Base-by-base conservation (phyloP, 345 rosid genomes). In the Pelargonium nanum region DNA sequence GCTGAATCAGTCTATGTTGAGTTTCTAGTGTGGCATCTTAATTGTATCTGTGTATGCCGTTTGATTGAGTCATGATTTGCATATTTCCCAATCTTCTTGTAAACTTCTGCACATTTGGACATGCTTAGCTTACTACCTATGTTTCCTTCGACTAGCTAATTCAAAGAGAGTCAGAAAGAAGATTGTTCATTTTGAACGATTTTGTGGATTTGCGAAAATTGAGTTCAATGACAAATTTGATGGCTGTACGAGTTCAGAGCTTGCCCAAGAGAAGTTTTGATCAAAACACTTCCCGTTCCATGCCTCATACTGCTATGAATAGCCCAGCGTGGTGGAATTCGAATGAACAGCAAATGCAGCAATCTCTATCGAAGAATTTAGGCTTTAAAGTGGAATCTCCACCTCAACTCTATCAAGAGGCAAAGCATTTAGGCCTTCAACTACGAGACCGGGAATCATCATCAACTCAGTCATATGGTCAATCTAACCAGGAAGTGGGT, bases 371-470 rank as follows among this genome's bases (percentile, higher is more conserved):
- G 57, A 76, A 62, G 66, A 67, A 55, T 56, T 26, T 57, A 26
- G 58, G 60, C 65, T 65, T 52, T 58, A 74, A 74, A 62, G 59
- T n/a, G 6, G 66, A 65, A 50, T 60, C 78, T 69, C 58, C 69
- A 28, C 64, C 57, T 24, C 62, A 53, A 67, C 66, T 57, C 20
- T 64, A 32, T 59, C 68, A 51, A 4, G 65, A 74, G 51, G 67
- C 69, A 21, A 72, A 71, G 64, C 65, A 67, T 70, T 62, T 72
- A 64, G 75, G 77, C 15, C 67, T 76, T 64, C 69, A 72, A 65
- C 59, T 69, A 24, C 62, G 51, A 17, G 84, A 76, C 58, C 81
- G 56, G 40, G 77, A 76, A 51, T 74, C 79, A 19, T 76, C 79
- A 48, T 67, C 79, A 44, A 63, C 70, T 53, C 74, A 53, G 54